These are phyloP conservation scores for Gossypium schwendimanii DNA, from an alignment of 441 rosid genomes.

Conservation along the genomic window DNA sequence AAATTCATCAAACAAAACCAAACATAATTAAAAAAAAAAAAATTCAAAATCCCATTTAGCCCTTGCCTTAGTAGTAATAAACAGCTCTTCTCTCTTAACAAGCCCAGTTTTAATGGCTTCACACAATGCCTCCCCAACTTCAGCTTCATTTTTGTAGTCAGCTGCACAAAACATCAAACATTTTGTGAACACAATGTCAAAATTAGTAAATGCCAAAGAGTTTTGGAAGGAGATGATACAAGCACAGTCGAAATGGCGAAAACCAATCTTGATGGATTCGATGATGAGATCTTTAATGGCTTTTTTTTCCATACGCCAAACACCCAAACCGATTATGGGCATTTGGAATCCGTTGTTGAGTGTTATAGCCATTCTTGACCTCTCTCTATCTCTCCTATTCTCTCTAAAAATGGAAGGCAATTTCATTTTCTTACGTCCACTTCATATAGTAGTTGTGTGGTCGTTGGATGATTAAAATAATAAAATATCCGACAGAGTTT, in stretches of 20 bases:
- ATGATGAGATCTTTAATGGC: constrained; percentile 57
- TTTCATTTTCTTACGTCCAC: too few species aligned
- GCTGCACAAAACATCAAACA: constrained; percentile 36
- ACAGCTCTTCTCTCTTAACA: constrained; percentile 79
- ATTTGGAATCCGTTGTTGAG: constrained; percentile 75
- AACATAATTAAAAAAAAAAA: background rate
- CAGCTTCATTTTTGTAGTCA: constrained; percentile 69
- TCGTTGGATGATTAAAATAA: too few species aligned
- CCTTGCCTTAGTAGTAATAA: constrained; percentile 75
- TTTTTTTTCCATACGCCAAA: constrained; percentile 72
- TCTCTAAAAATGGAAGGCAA: background rate
- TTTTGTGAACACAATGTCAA: background rate
- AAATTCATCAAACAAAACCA: background rate
- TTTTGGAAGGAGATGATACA: constrained; percentile 23
- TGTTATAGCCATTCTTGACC: constrained; percentile 27
- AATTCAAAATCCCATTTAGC: background rate
- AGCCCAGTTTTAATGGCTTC: constrained; percentile 61
- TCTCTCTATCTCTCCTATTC: background rate
- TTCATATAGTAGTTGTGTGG: too few species aligned
- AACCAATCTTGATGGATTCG: constrained; percentile 70
- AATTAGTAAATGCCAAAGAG: background rate
- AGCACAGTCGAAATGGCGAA: constrained; percentile 91
- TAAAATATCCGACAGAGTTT: too few species aligned
- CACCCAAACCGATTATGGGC: constrained; percentile 79
- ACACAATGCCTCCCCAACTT: constrained; percentile 78